A percentile compares a stretch with the other conserved stretches of the same genome.
Evolutionary conservation across 345 rosid genomes (phyloP).

Genomic region (Rhizophora apiculata): DNA sequence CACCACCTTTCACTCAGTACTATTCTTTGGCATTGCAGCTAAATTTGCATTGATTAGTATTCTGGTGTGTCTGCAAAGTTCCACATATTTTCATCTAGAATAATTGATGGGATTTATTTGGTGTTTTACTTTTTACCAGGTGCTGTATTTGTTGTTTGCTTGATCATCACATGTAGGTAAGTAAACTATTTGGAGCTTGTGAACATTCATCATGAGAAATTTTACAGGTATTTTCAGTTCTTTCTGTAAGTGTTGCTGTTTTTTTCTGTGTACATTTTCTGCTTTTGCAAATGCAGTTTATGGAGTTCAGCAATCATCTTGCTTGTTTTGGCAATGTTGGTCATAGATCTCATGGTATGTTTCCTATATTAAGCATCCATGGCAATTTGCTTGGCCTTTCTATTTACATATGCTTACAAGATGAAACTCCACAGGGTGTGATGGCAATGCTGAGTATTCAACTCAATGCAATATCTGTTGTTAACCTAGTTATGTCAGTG

Average conservation of each 20-base stretch:
- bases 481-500: slow-evolving; percentile 91
- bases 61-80: neutral
- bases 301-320: slow-evolving; percentile 92
- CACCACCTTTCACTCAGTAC: neutral
- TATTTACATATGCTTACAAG: slow-evolving; percentile 13
- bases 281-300: slow-evolving; percentile 48
- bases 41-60: neutral
- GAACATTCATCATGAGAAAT: neutral
- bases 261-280: slow-evolving; percentile 8
- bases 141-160: slow-evolving; percentile 88
- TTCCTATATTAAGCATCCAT: neutral
- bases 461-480: slow-evolving; percentile 92
- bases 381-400: slow-evolving; percentile 4
- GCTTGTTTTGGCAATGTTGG: slow-evolving; percentile 79
- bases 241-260: neutral
- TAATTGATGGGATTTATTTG: slow-evolving; percentile 11
- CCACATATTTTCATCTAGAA: slow-evolving; percentile 3
- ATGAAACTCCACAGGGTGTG: slow-evolving; percentile 69
- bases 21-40: neutral
- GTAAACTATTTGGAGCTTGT: slow-evolving; percentile 20
- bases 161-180: slow-evolving; percentile 89
- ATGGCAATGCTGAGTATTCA: slow-evolving; percentile 88
- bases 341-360: slow-evolving; percentile 83
- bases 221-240: neutral
- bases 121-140: slow-evolving; percentile 45